A percentile compares a stretch with the other conserved stretches of the same genome.
Evolutionary conservation across 805 yeast genomes (phyloP).

Genomic region (Dipodascus albidus): DNA sequence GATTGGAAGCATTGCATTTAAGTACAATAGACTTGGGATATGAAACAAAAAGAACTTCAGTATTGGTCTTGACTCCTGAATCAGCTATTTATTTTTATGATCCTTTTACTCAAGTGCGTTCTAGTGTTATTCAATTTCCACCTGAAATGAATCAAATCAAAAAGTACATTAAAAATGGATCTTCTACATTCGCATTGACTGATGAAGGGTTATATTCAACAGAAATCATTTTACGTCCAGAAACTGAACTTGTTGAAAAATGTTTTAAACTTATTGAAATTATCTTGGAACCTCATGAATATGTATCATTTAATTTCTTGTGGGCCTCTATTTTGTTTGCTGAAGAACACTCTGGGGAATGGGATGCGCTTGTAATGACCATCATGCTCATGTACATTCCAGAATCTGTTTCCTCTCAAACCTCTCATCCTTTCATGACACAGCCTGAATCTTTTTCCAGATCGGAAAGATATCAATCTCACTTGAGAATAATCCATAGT

Average conservation of each 20-base stretch:
- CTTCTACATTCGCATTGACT: neutral
- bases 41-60: neutral
- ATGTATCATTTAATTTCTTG: constrained; percentile 45
- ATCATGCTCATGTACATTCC: constrained; percentile 34
- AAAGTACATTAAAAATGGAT: neutral
- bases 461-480: neutral
- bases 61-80: neutral
- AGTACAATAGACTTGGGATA: neutral
- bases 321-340: constrained; percentile 49
- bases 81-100: neutral
- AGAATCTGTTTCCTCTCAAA: neutral
- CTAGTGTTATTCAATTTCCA: constrained; percentile 5
- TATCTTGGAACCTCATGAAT: constrained; percentile 45
- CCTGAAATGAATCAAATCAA: constrained; percentile 2
- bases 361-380: constrained; percentile 44
- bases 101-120: constrained; percentile 5
- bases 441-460: neutral
- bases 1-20: neutral
- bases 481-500: neutral
- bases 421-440: neutral
- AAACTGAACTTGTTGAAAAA: constrained; percentile 30
- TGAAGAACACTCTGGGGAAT: constrained; percentile 36
- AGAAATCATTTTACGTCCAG: constrained; percentile 26
- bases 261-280: constrained; percentile 42
- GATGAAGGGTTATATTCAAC: neutral